Base-by-base conservation (phyloP, 2,329 filamentous ascomycete genomes). In the Ceratocystis smalleyi region DNA sequence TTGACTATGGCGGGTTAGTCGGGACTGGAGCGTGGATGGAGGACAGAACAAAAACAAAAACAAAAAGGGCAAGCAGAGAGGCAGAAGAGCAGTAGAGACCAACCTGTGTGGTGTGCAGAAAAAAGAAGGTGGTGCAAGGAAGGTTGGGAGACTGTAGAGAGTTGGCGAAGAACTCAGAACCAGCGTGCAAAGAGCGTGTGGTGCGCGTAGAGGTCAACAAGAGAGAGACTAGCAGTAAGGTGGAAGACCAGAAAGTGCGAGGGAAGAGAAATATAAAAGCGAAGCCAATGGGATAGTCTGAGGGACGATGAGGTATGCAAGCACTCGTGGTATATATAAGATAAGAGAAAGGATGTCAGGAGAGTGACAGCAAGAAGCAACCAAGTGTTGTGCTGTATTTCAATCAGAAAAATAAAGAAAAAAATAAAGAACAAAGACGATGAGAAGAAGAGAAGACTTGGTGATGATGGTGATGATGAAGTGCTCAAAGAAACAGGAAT, bases 381-480 rank as follows among this genome's bases (percentile, higher is more conserved):
- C 54, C 54, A 51, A 51, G 47, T 27, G 47, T 51, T 10, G 19
- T 4, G 35, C 35, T 40, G 35, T 40, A 40, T 51, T n/a, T 51
- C 15, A 51, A 24, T n/a, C 7, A 24, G 22, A 19, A n/a, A 24
- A 57, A n/a, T 57, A 7, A 57, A 35, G 30, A 57, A 35, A 57
- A n/a, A 60, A 24, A 63, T 62, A 43, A 69, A 74, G 73, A 72
- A 68, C 73, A 73, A 70, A 67, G 71, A 69, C 65, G 68, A 68
- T 63, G 72, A 70, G 69, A 66, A 67, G 71, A 69, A 65, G 68
- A 67, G 64, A 66, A 40, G 40, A 57, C 66, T 66, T 67, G 62
- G 61, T 65, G 61, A 66, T 63, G 60, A 60, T 63, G 40, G 54
- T 43, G 65, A 59, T 49, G 60, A 57, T 57, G 27, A 8, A 24